These are phyloP conservation scores for Obelidium mucronatum DNA, from an alignment of 192 early-diverging fungal genomes.

Conservation along the genomic window DNA sequence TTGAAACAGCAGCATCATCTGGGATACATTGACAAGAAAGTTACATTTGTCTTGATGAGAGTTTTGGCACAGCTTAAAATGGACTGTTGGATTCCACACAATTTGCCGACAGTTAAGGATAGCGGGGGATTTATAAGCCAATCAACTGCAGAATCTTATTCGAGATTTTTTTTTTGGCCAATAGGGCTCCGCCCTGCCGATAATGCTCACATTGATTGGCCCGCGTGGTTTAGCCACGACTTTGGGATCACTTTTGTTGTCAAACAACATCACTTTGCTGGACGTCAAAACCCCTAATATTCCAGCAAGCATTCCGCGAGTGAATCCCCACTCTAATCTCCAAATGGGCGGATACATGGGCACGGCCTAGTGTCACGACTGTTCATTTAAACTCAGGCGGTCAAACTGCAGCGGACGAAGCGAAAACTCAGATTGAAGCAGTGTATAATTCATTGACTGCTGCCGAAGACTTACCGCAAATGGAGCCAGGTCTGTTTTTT, in stretches of 20 bases:
- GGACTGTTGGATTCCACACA: conserved; percentile 15
- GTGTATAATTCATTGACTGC: conserved; percentile 65
- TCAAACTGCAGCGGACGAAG: conserved; percentile 16
- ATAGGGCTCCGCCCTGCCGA: conserved; percentile 30
- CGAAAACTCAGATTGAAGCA: conserved; percentile 60
- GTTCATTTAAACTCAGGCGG: conserved; percentile 12
- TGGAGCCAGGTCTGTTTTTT: conserved; percentile 51
- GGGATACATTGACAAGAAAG: conserved; percentile 6
- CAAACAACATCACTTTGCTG: conserved; percentile 34
- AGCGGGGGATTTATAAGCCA: neutral
- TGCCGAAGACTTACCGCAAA: conserved; percentile 57
- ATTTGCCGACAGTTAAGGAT: neutral
- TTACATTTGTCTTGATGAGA: neutral
- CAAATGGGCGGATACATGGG: neutral
- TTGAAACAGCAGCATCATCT: neutral
- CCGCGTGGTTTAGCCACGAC: neutral
- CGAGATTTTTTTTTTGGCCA: no score
- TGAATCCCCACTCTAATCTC: conserved; percentile 41
- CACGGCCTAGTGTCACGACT: conserved; percentile 13
- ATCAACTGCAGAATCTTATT: no score
- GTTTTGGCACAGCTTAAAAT: conserved; percentile 1
- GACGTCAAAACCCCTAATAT: neutral
- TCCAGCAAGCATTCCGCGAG: conserved; percentile 24
- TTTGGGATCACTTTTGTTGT: conserved; percentile 25
- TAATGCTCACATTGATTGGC: conserved; percentile 39